These are phyloP conservation scores for Rubia peregrina DNA, from an alignment of 305 asterid species.

Conservation along the genomic window DNA sequence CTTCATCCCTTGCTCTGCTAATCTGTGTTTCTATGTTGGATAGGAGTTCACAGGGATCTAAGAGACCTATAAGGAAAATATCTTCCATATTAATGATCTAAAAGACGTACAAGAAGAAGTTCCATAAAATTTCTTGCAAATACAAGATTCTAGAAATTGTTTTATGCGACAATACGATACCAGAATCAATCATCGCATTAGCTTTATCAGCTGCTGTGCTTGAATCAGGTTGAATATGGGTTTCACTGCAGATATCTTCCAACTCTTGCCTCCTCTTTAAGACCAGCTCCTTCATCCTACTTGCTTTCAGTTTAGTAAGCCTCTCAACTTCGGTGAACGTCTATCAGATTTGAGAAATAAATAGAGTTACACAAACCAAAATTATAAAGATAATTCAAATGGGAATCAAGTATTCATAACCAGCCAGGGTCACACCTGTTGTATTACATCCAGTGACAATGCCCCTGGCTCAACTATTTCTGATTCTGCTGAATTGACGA, in stretches of 20 bases:
- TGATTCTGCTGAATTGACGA: constrained; percentile 54
- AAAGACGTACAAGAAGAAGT: background rate
- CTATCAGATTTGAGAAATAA: constrained; percentile 34
- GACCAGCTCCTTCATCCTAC: constrained; percentile 91
- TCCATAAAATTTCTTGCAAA: background rate
- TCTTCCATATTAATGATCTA: background rate
- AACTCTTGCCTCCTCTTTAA: constrained; percentile 75
- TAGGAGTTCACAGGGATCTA: constrained; percentile 82
- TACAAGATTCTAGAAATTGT: background rate
- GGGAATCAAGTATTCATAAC: background rate
- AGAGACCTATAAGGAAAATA: constrained; percentile 55
- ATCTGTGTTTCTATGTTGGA: constrained; percentile 81
- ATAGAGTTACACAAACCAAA: constrained; percentile 9
- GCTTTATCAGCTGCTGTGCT: constrained; percentile 86
- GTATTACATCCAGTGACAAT: constrained; percentile 60
- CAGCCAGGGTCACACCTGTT: constrained; percentile 43
- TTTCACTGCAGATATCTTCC: constrained; percentile 65
- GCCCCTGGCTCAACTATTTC: constrained; percentile 57
- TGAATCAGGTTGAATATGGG: constrained; percentile 78
- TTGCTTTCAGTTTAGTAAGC: constrained; percentile 72
- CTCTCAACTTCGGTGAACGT: constrained; percentile 74
- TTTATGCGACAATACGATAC: constrained; percentile 28
- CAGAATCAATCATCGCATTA: constrained; percentile 85
- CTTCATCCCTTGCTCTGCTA: constrained; percentile 61
- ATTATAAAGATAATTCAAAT: constrained; percentile 2